Evolutionary conservation across 108 stramenopile species (phyloP), one percentile per base, ranked within the genome.

Genomic region (Pseudonitzschia delicatissima): DNA sequence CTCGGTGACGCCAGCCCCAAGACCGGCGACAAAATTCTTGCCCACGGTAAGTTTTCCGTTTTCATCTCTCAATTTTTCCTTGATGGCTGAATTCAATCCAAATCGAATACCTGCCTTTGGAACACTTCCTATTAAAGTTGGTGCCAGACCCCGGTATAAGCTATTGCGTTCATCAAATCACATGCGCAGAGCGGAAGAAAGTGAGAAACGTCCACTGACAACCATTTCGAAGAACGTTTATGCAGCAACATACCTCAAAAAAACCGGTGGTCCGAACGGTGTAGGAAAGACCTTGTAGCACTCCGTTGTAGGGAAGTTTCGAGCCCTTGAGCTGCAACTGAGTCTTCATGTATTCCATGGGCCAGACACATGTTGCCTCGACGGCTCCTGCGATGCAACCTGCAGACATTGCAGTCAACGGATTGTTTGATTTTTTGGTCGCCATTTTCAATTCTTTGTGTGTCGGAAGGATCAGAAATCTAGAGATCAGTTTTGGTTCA

Each of bases 71-170:
- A 97, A 71, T n/a, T 44, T 64, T 32, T 93, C 92, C 62, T 88
- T 88, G 66, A 93, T 83, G 42, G 83, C 68, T 12, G 93, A 86
- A 82, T 97, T 97, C 28, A 92, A 74, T 32, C 98, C 97, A 77
- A 98, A 98, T 8, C 98, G 94, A 59, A 98, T 97, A 1, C 98
- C 98, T 15, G 98, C 98, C 71, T 97, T 97, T 5, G 96, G 94
- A 25, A 93, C 83, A 47, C 82, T 85, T 20, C 95, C 95, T 21
- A 97, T 64, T 42, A 98, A 71, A 7, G 95, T 96, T 6, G 96
- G 96, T 17, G 95, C 82, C 18, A 97, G 79, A 45, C 96, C 96
- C 25, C 95, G 84, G 66, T 96, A 96, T n/a, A 95, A 82, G 37
- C 37, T 39, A 11, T 11, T 39, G 1, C 47, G 20, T 23, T 21